Evolutionary conservation across 306 rosid species (phyloP).

Genomic region (Mimosa pudica): DNA sequence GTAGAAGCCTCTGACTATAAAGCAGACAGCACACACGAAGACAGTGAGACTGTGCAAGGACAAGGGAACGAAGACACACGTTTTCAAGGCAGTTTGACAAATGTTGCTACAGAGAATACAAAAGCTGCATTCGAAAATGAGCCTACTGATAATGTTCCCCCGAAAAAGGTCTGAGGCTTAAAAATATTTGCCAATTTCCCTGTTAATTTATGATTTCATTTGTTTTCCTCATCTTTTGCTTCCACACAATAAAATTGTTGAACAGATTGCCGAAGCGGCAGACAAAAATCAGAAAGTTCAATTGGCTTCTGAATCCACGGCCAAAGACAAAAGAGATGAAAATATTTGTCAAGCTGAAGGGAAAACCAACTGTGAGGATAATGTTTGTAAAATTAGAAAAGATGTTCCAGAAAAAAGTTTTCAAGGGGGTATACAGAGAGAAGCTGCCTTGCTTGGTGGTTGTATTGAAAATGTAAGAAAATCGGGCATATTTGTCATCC

Average conservation of each 20-base stretch:
- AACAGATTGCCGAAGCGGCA: conserved; percentile 17
- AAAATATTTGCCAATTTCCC: background rate
- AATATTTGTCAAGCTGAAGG: background rate
- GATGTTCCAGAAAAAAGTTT: background rate
- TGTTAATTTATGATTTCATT: background rate
- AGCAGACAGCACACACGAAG: background rate
- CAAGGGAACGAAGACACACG: background rate
- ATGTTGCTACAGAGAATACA: background rate
- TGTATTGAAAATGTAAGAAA: conserved; percentile 9
- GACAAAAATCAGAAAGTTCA: conserved; percentile 6
- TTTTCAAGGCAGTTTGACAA: conserved; percentile 5
- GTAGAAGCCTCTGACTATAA: background rate
- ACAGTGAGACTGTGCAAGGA: background rate
- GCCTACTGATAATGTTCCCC: conserved; percentile 7
- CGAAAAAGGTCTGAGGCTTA: conserved; percentile 14
- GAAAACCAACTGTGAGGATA: background rate
- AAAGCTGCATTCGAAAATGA: conserved; percentile 10
- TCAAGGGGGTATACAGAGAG: background rate
- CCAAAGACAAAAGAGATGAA: conserved; percentile 2
- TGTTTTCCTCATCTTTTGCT: conserved; percentile 6
- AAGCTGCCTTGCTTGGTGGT: background rate
- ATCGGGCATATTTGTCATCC: background rate
- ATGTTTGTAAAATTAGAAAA: background rate
- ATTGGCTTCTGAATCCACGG: background rate
- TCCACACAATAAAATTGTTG: background rate